phyloP scores from a whole-genome alignment of 768 basidiomycete species.

The Leccinum fibrillosum region DNA sequence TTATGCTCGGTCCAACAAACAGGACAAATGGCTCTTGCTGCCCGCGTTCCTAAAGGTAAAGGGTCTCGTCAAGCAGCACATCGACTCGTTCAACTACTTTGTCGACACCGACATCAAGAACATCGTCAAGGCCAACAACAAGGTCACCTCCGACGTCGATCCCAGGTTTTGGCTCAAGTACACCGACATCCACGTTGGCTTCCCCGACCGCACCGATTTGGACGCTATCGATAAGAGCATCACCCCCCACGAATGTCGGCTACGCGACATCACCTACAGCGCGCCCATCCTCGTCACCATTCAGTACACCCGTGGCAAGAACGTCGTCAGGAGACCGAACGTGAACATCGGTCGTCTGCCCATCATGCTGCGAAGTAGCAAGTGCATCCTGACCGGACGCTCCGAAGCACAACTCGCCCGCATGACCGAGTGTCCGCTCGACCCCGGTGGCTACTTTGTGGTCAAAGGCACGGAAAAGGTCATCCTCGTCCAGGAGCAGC shows the following conservation, averaged over 20 bases:
- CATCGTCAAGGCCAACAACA: constrained; percentile 90
- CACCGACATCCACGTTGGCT: constrained; percentile 90
- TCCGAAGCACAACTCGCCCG: constrained; percentile 81
- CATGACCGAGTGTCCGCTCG: constrained; percentile 96
- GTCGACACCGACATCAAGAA: constrained; percentile 97
- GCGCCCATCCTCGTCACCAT: constrained; percentile 93
- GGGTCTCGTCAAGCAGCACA: constrained; percentile 98
- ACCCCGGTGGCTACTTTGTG: constrained; percentile 99
- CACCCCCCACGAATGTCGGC: constrained; percentile 95
- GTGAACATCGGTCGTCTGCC: constrained; percentile 90
- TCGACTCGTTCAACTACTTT: constrained; percentile 99
- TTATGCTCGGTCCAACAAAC: constrained; percentile 29
- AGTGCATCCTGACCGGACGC: constrained; percentile 83
- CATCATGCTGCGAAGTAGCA: constrained; percentile 95
- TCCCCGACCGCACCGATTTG: constrained; percentile 85
- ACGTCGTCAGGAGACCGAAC: constrained; percentile 76
- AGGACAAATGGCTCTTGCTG: constrained; percentile 99
- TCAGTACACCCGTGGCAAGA: constrained; percentile 90
- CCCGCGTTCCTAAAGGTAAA: constrained; percentile 98
- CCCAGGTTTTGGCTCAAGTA: constrained; percentile 97
- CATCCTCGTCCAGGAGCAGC: constrained; percentile 96
- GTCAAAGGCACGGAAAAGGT: constrained; percentile 99
- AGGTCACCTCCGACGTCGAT: constrained; percentile 94
- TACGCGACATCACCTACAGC: constrained; percentile 92
- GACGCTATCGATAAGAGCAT: constrained; percentile 76